Conservation (phyloP, 371 early-diverging fungal genomes). For the Phascolomyces articulosus region DNA sequence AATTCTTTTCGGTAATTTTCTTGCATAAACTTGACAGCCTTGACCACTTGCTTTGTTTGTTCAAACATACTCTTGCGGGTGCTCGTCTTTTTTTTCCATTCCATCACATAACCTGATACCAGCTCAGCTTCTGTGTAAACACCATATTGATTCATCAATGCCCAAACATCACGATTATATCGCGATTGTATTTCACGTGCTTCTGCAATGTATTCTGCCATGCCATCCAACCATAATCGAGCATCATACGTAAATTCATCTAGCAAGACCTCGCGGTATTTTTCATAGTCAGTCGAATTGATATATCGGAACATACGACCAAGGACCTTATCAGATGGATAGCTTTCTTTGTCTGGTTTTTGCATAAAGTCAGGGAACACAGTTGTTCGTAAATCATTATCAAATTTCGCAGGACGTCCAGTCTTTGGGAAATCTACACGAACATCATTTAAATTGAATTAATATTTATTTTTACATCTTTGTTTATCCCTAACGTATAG, state of each 20-base stretch:
- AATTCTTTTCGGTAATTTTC: conserved; percentile 51
- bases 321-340: conserved; percentile 60
- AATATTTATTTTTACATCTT: background rate
- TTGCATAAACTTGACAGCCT: conserved; percentile 39
- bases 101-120: conserved; percentile 47
- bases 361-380: conserved; percentile 85
- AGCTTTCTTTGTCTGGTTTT: conserved; percentile 55
- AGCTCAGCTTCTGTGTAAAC: conserved; percentile 57
- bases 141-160: conserved; percentile 72
- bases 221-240: conserved; percentile 52
- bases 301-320: conserved; percentile 65
- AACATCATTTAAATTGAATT: background rate
- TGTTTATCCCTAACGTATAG: no score
- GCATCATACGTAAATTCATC: conserved; percentile 36
- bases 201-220: conserved; percentile 56
- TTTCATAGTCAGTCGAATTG: conserved; percentile 39
- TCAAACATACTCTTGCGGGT: conserved; percentile 45
- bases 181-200: conserved; percentile 41
- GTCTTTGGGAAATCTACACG: conserved; percentile 44
- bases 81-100: conserved; percentile 42
- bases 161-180: conserved; percentile 58
- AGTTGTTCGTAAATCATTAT: conserved; percentile 43
- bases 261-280: conserved; percentile 28
- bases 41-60: conserved; percentile 42
- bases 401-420: conserved; percentile 44